These are phyloP conservation scores for Puccinia sorghi DNA, from an alignment of 1,284 basidiomycete genomes.

Conservation along the genomic window DNA sequence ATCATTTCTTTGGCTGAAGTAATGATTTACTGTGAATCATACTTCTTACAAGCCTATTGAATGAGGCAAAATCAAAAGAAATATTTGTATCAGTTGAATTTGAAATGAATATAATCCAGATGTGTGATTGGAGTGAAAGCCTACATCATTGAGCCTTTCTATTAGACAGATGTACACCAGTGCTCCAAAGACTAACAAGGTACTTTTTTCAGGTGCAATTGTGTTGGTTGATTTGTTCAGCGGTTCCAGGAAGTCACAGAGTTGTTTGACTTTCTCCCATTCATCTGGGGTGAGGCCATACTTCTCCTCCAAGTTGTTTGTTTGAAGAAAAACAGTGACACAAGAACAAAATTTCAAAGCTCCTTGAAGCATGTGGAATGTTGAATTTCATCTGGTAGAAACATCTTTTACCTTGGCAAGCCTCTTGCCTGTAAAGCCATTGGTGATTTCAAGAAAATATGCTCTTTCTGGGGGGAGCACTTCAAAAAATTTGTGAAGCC, in stretches of 20 bases:
- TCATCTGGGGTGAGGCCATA: background rate
- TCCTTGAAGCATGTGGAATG: background rate
- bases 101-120: background rate
- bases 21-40: background rate
- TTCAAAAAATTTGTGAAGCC: background rate
- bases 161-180: background rate
- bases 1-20: background rate
- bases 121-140: background rate
- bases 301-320: background rate
- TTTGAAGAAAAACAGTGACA: background rate
- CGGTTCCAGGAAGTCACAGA: background rate
- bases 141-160: background rate
- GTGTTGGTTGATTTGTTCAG: background rate
- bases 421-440: background rate
- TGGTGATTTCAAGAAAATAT: background rate
- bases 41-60: background rate
- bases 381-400: constrained; percentile 1
- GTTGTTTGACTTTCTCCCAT: constrained; percentile 2
- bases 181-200: background rate
- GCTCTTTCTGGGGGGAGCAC: constrained; percentile 1
- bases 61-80: background rate
- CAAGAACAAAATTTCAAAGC: background rate
- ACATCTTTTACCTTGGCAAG: background rate
- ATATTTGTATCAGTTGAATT: too few species aligned
- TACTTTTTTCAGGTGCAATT: background rate